phyloP scores from a whole-genome alignment of 2,329 filamentous ascomycete genomes.

The Metarhizium rileyi region DNA sequence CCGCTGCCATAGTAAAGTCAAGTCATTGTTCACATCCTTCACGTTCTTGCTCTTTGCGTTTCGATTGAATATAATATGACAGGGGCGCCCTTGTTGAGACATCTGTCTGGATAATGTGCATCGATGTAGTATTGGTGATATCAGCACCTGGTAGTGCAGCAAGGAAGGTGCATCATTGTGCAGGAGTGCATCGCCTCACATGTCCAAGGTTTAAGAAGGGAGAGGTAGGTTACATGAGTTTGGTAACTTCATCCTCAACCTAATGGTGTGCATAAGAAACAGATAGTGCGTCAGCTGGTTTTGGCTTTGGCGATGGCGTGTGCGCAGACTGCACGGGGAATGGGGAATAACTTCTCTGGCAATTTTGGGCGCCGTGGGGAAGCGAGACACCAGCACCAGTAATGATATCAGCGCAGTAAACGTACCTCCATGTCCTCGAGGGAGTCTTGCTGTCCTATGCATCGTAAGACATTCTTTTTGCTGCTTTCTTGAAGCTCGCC shows the following conservation, averaged over 20 bases:
- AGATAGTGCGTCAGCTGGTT: constrained; percentile 20
- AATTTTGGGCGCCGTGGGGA: neutral
- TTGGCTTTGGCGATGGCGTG: constrained; percentile 11
- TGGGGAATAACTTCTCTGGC: neutral
- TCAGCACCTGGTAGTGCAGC: neutral
- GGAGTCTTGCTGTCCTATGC: constrained; percentile 94
- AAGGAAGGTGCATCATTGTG: neutral
- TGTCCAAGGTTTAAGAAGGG: neutral
- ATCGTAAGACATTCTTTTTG: constrained; percentile 96
- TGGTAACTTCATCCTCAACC: constrained; percentile 85
- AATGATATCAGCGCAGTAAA: constrained; percentile 19
- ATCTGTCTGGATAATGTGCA: neutral
- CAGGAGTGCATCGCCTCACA: neutral
- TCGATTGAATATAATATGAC: neutral
- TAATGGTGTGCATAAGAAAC: constrained; percentile 27
- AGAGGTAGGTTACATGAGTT: constrained; percentile 60
- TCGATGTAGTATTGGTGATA: neutral
- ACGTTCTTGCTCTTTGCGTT: neutral
- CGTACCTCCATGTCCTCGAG: constrained; percentile 99
- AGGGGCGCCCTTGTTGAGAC: neutral
- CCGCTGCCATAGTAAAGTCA: neutral
- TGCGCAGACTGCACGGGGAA: constrained; percentile 6
- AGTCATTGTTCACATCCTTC: neutral
- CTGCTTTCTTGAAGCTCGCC: constrained; percentile 98
- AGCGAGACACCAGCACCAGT: constrained; percentile 3